Conservation (phyloP, 352 stramenopile genomes). For the Discostella stelligera region DNA sequence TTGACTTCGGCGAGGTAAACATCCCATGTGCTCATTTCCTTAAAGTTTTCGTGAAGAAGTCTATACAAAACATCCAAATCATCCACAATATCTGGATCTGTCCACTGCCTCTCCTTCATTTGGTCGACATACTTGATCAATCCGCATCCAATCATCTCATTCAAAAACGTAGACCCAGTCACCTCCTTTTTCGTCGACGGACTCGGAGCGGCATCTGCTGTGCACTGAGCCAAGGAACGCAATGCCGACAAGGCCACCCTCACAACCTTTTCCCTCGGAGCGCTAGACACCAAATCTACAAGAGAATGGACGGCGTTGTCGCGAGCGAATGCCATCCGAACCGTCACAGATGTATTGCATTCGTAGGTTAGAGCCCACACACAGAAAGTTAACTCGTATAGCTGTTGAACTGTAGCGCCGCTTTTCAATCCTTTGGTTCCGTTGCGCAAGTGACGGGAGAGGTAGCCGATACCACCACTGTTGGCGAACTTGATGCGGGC, state of each 20-base stretch:
- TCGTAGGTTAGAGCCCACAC: conserved; percentile 93
- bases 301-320: conserved; percentile 63
- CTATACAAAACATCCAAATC: conserved; percentile 64
- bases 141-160: conserved; percentile 93
- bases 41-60: conserved; percentile 62
- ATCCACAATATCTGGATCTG: conserved; percentile 89
- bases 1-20: conserved; percentile 91
- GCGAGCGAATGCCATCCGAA: conserved; percentile 51
- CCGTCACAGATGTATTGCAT: conserved; percentile 44
- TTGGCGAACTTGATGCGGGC: conserved; percentile 87
- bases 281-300: conserved; percentile 81
- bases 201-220: conserved; percentile 12
- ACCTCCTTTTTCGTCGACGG: conserved; percentile 24
- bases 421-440: conserved; percentile 35
- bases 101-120: conserved; percentile 89
- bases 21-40: conserved; percentile 88
- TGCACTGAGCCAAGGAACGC: conserved; percentile 75
- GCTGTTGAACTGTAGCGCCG: conserved; percentile 85
- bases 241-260: conserved; percentile 90
- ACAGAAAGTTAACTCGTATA: conserved; percentile 96
- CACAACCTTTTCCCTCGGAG: conserved; percentile 93
- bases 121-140: conserved; percentile 91
- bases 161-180: conserved; percentile 69
- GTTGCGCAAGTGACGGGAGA: conserved; percentile 73
- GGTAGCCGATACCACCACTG: conserved; percentile 86